Base-by-base conservation (phyloP, 495 filamentous ascomycete genomes). In the Collariella sp. region DNA sequence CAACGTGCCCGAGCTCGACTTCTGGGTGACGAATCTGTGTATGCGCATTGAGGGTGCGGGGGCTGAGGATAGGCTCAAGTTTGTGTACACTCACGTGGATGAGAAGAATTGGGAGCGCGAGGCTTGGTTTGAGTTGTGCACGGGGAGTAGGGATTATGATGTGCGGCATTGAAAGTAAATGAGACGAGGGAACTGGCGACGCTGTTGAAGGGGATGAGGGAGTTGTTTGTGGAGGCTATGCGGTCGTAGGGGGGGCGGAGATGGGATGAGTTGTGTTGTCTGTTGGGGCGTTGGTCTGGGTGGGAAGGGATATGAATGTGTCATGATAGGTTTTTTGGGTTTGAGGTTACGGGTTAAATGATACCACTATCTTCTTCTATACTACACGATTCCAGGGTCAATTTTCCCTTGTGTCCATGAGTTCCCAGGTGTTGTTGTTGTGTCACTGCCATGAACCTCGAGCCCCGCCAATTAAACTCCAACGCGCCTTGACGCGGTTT, bases 11-110 rank as follows among this genome's bases (percentile, higher is more conserved):
- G 93, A 98, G 68, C 76, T 97, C 36, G 85, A 89, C 36, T 97
- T 98, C 68, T 98, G 94, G 94, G 84, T 94, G 63, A 84, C 87
- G 52, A 89, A 89, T 66, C 73, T 98, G 55, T 86, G 91, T 54
- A 62, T 97, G 72, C 76, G 85, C 46, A 91, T 98, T 65, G 91
- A 97, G 67, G 93, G 93, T 4, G 86, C 86, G 0, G 91, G 91
- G 0, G 76, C 78, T 46, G 83, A 86, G 50, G 91, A 96, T 70
- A 76, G 87, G 35, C 74, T 98, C 56, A 94, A 91, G 69, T 95
- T 98, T 73, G 80, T 90, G 5, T 98, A 86, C 65, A 89, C 80
- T n/a, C 86, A 95, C 68, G 70, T 96, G 26, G 80, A 86, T 64
- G 91, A 96, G 71, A 79, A 82, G 57, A 84, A 93, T 61, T 93